Conservation (phyloP, 257 asterid species). For the Solanum chmielewskii region DNA sequence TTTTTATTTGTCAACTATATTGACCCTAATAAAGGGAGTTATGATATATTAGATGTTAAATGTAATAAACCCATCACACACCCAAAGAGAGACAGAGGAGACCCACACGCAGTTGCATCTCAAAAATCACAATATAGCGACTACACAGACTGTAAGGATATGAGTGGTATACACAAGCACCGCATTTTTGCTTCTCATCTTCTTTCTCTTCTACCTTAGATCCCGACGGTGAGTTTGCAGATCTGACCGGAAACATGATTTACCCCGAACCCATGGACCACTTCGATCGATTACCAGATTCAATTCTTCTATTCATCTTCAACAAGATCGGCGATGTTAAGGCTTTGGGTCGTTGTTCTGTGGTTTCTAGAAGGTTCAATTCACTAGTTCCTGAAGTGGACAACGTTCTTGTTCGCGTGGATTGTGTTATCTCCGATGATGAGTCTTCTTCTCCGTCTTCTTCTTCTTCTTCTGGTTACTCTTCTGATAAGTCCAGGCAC, state of each 20-base stretch:
- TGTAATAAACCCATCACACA: not conserved
- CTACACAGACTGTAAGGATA: not conserved
- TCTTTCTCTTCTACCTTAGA: not conserved
- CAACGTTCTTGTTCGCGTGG: constrained; percentile 81
- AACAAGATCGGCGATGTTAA: constrained; percentile 87
- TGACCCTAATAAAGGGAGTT: not conserved
- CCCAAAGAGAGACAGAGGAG: not conserved
- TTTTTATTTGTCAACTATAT: too few relatives aligned
- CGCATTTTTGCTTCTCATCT: not conserved
- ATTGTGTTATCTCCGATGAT: constrained; percentile 90
- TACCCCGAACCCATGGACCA: constrained; percentile 58
- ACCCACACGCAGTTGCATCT: not conserved
- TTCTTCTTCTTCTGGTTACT: not conserved
- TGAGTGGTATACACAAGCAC: not conserved
- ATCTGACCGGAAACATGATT: constrained; percentile 31
- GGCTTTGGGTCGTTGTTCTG: constrained; percentile 74
- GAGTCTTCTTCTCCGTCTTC: not conserved
- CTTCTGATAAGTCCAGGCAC: constrained; percentile 38
- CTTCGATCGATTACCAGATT: constrained; percentile 72
- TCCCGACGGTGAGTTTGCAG: constrained; percentile 25
- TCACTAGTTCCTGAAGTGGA: constrained; percentile 76
- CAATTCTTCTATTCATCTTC: constrained; percentile 60
- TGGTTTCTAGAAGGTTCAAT: constrained; percentile 66
- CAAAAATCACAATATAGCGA: not conserved
- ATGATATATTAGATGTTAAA: not conserved